Conservation (phyloP, 23 red algal species). For the Gracilaria domingensis region DNA sequence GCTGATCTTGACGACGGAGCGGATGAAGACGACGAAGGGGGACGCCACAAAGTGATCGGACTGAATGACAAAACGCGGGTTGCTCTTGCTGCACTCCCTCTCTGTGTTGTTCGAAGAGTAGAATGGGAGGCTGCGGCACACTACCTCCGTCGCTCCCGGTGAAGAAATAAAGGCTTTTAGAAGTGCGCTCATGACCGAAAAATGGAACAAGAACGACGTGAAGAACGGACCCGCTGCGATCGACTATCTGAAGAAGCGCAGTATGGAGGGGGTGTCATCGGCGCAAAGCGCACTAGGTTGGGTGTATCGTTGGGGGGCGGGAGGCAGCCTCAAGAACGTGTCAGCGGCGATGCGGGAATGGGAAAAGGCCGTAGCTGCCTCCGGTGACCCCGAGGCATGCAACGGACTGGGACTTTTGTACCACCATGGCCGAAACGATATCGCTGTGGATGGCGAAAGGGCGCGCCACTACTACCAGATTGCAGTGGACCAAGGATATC, state of each 20-base stretch:
- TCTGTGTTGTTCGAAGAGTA: conserved; percentile 47
- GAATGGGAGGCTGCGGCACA: conserved; percentile 70
- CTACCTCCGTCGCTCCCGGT: conserved; percentile 28
- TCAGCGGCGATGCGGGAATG: conserved; percentile 41
- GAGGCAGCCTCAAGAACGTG: conserved; percentile 48
- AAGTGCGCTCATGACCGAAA: conserved; percentile 33
- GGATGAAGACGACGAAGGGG: not conserved
- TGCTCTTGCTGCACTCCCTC: conserved; percentile 31
- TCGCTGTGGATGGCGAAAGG: conserved; percentile 35
- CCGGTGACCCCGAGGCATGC: conserved; percentile 44
- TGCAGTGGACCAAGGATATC: conserved; percentile 63
- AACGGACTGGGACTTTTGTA: conserved; percentile 68
- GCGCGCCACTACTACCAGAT: conserved; percentile 46
- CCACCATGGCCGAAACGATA: conserved; percentile 53
- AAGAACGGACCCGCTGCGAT: conserved; percentile 24
- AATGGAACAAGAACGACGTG: conserved; percentile 69
- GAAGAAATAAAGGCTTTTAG: conserved; percentile 29
- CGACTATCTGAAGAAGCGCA: conserved; percentile 32
- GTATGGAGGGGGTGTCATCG: conserved; percentile 29
- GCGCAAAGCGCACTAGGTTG: conserved; percentile 70
- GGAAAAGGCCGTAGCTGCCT: conserved; percentile 25
- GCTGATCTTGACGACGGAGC: not conserved
- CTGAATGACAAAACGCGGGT: conserved; percentile 56
- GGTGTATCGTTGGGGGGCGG: conserved; percentile 68
- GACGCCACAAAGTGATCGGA: not conserved